Evolutionary conservation across 2,329 filamentous ascomycete genomes (phyloP).

Genomic region (Neopestalotiopsis sp.): DNA sequence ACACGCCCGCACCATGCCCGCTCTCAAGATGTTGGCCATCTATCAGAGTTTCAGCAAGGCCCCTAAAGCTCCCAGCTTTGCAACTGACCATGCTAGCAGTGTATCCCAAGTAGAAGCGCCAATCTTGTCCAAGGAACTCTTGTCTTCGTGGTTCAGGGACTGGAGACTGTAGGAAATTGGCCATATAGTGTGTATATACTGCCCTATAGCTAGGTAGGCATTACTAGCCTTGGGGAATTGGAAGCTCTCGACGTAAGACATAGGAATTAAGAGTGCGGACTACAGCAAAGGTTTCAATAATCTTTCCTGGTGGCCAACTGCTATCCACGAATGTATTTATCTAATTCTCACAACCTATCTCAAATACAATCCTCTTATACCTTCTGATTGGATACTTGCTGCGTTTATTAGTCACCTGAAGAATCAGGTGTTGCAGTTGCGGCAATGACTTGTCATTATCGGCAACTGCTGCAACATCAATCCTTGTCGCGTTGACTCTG

Average conservation of each 20-base stretch:
- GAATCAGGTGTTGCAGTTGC: slow-evolving; percentile 6
- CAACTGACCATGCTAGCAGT: background rate
- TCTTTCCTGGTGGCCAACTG: no score
- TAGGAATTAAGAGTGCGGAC: no score
- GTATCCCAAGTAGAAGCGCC: background rate
- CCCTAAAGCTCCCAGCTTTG: background rate
- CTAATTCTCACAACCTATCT: background rate
- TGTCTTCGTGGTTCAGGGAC: background rate
- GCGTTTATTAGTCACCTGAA: background rate
- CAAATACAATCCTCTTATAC: background rate
- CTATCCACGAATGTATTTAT: no score
- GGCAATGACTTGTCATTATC: background rate
- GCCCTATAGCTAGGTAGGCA: background rate
- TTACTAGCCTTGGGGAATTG: no score
- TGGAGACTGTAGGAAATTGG: background rate
- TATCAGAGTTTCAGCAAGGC: background rate
- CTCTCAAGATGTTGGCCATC: background rate
- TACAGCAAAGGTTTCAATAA: no score
- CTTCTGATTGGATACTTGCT: slow-evolving; percentile 4
- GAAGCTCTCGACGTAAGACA: no score
- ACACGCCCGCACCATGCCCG: background rate
- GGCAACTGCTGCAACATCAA: background rate
- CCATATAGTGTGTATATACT: background rate
- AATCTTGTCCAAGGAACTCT: background rate
- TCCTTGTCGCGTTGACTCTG: slow-evolving; percentile 3